A percentile compares a stretch with the other conserved stretches of the same genome.
These are phyloP conservation scores for Colletotrichum sp. DNA, from an alignment of 2,329 filamentous ascomycete genomes.

Conservation along the genomic window DNA sequence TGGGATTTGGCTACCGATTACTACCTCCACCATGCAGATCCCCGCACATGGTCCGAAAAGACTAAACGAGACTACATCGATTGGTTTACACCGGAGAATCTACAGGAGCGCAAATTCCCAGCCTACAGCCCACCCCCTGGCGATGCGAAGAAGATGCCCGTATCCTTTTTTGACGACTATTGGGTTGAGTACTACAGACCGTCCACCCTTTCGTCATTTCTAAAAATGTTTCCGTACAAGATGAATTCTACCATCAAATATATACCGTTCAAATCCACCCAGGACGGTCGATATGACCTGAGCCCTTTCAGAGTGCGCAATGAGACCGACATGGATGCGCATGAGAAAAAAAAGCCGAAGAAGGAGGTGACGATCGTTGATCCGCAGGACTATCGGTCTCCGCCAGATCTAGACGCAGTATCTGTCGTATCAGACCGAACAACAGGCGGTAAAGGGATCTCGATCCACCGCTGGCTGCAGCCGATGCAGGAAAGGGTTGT, in stretches of 20 bases:
- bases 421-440: conserved; percentile 12
- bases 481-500: conserved; percentile 30
- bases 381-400: conserved; percentile 48
- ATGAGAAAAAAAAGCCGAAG: conserved; percentile 65
- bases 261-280: conserved; percentile 75
- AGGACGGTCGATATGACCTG: conserved; percentile 78
- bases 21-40: conserved; percentile 90
- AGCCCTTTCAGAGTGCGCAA: conserved; percentile 87
- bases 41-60: conserved; percentile 72
- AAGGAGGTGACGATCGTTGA: conserved; percentile 76
- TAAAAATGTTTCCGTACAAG: conserved; percentile 90
- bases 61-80: conserved; percentile 76
- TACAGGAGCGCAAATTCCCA: conserved; percentile 69
- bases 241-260: conserved; percentile 90
- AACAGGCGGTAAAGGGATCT: conserved; percentile 45
- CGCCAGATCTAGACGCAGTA: conserved; percentile 32
- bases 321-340: conserved; percentile 61
- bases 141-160: conserved; percentile 44
- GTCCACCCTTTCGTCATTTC: conserved; percentile 83
- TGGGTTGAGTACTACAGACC: conserved; percentile 98
- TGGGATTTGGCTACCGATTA: conserved; percentile 97
- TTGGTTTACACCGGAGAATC: conserved; percentile 81
- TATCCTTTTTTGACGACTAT: conserved; percentile 84
- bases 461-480: conserved; percentile 68
- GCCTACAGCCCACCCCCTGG: conserved; percentile 53